Percentiles rank a stretch among this genome's conserved stretches.
Evolutionary conservation across 148 eudicot genomes (phyloP).

Genomic region (Fagopyrum esculentum): DNA sequence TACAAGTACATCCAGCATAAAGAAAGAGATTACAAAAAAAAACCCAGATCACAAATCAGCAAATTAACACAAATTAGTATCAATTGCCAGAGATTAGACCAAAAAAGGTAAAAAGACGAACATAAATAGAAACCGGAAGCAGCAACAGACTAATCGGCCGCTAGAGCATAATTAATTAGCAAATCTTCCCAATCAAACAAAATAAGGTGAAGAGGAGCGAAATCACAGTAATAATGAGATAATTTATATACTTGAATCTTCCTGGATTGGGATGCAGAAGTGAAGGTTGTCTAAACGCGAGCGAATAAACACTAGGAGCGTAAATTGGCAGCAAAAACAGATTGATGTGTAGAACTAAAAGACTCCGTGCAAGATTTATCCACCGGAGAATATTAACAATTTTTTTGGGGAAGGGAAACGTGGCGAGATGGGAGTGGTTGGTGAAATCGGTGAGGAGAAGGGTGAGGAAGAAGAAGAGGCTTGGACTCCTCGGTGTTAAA

Average conservation of each 20-base stretch:
- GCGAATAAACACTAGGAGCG: not conserved
- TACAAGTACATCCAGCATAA: not conserved
- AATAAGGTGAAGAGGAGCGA: not conserved
- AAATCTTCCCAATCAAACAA: not conserved
- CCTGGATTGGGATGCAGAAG: not conserved
- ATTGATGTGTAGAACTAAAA: not conserved
- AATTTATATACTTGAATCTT: constrained; percentile 3
- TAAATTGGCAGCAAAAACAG: not conserved
- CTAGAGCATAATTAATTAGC: not conserved
- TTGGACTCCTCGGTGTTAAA: constrained; percentile 1
- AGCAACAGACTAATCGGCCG: not conserved
- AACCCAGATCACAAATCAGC: not conserved
- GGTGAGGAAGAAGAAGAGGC: constrained; percentile 2
- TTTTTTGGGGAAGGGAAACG: constrained; percentile 9
- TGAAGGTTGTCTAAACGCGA: not conserved
- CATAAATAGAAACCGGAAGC: not conserved
- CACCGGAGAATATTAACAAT: constrained; percentile 9
- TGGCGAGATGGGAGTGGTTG: constrained; percentile 15
- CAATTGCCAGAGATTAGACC: not conserved
- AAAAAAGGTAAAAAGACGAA: not conserved
- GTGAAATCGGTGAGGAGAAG: constrained; percentile 9
- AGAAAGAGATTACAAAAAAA: not conserved
- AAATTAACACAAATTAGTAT: not conserved
- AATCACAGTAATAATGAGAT: not conserved
- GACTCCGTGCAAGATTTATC: constrained; percentile 8